These are phyloP conservation scores for Emmonsia crescens DNA, from an alignment of 2,329 filamentous ascomycete genomes.

Conservation along the genomic window DNA sequence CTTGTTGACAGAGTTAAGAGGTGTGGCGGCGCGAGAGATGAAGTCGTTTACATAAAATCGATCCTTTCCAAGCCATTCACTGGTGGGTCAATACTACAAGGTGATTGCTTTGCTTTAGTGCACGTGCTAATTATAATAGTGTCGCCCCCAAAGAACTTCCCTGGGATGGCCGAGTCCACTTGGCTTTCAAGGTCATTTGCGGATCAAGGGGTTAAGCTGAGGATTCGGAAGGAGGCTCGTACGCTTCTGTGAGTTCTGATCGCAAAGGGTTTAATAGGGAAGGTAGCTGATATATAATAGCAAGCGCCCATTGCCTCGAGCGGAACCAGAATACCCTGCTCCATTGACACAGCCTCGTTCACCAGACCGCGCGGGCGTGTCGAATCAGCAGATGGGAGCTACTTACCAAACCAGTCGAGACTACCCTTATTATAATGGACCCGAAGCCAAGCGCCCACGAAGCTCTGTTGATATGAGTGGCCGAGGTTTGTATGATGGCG, in stretches of 20 bases:
- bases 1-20: slow-evolving; percentile 1
- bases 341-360: slow-evolving; percentile 24
- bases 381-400: slow-evolving; percentile 11
- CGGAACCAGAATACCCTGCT: slow-evolving; percentile 28
- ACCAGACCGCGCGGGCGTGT: slow-evolving; percentile 20
- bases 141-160: slow-evolving; percentile 54
- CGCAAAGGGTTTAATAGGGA: neutral
- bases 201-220: slow-evolving; percentile 74
- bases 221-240: slow-evolving; percentile 72
- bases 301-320: slow-evolving; percentile 29
- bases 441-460: slow-evolving; percentile 29
- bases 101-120: neutral
- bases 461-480: slow-evolving; percentile 30
- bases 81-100: slow-evolving; percentile 38
- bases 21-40: slow-evolving; percentile 19
- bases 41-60: slow-evolving; percentile 43
- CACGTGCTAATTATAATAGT: slow-evolving; percentile 18
- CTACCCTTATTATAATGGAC: slow-evolving; percentile 24
- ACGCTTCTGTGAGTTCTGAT: slow-evolving; percentile 33
- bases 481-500: slow-evolving; percentile 26
- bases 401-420: slow-evolving; percentile 22
- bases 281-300: slow-evolving; percentile 18
- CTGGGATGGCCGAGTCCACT: slow-evolving; percentile 71
- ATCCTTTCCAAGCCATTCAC: slow-evolving; percentile 58
- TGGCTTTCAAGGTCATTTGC: slow-evolving; percentile 70